A percentile compares a stretch with the other conserved stretches of the same genome.
Conservation (phyloP, 2,329 filamentous ascomycete species). For the Orbilia blumenaviensis region DNA sequence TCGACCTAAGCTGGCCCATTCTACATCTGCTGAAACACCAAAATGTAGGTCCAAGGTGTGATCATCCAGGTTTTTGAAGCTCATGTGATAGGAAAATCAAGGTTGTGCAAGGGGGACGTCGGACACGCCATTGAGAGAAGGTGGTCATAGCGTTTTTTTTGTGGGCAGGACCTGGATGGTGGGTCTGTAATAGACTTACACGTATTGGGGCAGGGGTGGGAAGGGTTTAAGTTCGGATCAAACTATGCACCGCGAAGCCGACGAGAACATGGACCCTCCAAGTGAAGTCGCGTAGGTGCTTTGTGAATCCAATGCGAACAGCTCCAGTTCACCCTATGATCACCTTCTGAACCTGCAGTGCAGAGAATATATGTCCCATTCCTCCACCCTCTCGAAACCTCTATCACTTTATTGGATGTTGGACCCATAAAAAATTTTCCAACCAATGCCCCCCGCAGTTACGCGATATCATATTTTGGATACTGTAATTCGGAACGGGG, state of each 20-base stretch:
- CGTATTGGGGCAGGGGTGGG: constrained; percentile 3
- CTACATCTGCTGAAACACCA: constrained; percentile 27
- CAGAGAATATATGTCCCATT: too few relatives aligned
- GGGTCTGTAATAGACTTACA: not conserved
- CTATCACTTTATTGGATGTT: too few relatives aligned
- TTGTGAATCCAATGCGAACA: not conserved
- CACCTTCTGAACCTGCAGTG: too few relatives aligned
- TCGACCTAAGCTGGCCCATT: not conserved
- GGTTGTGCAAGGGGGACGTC: constrained; percentile 39
- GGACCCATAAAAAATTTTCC: too few relatives aligned
- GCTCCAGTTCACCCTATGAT: not conserved
- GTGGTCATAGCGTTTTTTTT: constrained; percentile 49
- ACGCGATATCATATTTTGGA: too few relatives aligned
- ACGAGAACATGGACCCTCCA: not conserved
- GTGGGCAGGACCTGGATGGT: not conserved
- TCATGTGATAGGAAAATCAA: constrained; percentile 53
- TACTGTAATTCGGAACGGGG: too few relatives aligned
- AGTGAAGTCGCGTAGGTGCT: not conserved
- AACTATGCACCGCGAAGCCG: constrained; percentile 11
- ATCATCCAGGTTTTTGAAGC: constrained; percentile 26
- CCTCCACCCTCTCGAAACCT: too few relatives aligned
- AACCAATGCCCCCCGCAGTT: too few relatives aligned
- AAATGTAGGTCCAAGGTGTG: constrained; percentile 3
- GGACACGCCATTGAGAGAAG: constrained; percentile 25
- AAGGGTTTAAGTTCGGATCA: constrained; percentile 10